Base-by-base conservation (phyloP, 148 eudicot species). In the Rhododendron ovatum region DNA sequence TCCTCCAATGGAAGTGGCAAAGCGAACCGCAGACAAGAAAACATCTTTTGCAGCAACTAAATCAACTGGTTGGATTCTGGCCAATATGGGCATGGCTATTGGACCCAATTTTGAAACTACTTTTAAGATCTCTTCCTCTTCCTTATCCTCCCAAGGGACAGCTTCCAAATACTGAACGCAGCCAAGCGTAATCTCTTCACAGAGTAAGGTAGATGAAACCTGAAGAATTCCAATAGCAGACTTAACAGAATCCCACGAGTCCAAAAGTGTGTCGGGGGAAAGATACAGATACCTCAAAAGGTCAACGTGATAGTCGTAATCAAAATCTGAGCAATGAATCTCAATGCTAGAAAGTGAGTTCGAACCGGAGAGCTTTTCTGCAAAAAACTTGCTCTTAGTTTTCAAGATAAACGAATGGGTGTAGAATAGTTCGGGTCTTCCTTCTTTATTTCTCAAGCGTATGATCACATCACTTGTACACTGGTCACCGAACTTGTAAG, bases 81-180 rank as follows among this genome's bases (percentile, higher is more conserved):
- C 93, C 85, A 92, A 84, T 63, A 94, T 89, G 81, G 95, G 94
- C 94, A 91, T 91, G 33, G 95, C 96, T 18, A 93, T 48, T 6
- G 92, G 84, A 22, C 96, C 96, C 33, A 94, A 87, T 84, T 90
- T 89, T 1, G 93, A 91, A 71, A 88, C 93, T 84, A 86, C 86
- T 65, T 88, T 77, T 67, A 91, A 20, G 67, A 95, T 93, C 69
- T 89, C 91, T 78, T 93, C 94, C 87, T 95, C 98, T 88, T 94
- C 96, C 71, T 89, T 90, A 41, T 95, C 95, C 48, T 92, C 94
- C 98, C 96, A 93, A 85, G 95, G 96, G 65, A 85, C 90, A 80
- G 96, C 98, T 88, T 95, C 98, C 78, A 95, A 87, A 90, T 94
- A 95, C 76, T 89, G 86, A 43, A 95, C 77, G 85, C 98, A 93